Evolutionary conservation across 2,329 filamentous ascomycete genomes (phyloP), one percentile per base, ranked within the genome.

Genomic region (Nemania sp.): DNA sequence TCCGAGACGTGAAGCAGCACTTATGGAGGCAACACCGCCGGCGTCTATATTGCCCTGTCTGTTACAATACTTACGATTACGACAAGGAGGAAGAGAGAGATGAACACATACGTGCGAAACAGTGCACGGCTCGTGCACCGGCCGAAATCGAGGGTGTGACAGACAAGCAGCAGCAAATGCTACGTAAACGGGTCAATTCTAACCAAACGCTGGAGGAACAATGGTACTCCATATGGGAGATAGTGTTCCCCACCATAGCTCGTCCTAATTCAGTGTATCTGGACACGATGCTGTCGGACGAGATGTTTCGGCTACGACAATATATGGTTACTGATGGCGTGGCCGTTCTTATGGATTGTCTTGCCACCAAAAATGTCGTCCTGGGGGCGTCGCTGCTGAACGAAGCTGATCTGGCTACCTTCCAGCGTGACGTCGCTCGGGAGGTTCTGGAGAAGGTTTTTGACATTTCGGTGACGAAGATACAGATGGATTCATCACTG

Each of bases 1-100:
- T 43, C 26, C 40, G 40, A 31, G 40, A 43, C 8, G 40, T 43
- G 24, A 30, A 43, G n/a, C 40, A 43, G 24, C 40, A 43, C 24
- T 15, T 43, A 19, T 19, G 4, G 15, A 17, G 40, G 6, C 6
- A 11, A 4, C 40, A 43, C 15, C 23, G 23, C 11, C 23, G 23
- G 4, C 40, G 7, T 11, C 40, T 17, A 3, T 31, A 30, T 6
- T 43, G 40, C 9, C 24, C 24, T 20, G 6, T n/a, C 14, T 43
- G 40, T 17, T 30, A 30, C 6, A n/a, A 20, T 8, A 43, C 40
- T 11, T 43, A 11, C n/a, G n/a, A 20, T 6, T 30, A 31, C 15
- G 40, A 43, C 5, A 17, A 31, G n/a, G 40, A 28, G 6, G 26
- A 31, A 9, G 40, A 28, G 6, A 28, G 40, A 30, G 40, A 43